Conservation (phyloP, 306 rosid genomes). For the Prunus mira region DNA sequence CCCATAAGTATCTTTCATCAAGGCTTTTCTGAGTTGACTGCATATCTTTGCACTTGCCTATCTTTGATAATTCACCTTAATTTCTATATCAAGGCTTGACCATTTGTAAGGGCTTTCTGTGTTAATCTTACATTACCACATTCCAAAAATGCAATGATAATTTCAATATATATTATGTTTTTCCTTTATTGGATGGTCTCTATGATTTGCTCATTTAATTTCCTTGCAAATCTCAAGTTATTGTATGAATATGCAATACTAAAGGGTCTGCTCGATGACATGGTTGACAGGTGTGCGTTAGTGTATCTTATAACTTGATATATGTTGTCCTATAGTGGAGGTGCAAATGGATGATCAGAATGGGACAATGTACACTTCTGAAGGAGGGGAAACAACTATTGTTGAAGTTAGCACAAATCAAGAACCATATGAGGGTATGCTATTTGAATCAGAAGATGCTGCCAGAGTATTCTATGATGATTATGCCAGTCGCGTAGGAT, state of each 20-base stretch:
- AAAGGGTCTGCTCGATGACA: background rate
- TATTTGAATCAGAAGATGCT: slow-evolving; percentile 24
- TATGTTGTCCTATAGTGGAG: slow-evolving; percentile 28
- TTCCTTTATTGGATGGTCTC: background rate
- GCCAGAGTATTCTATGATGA: slow-evolving; percentile 33
- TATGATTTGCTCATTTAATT: background rate
- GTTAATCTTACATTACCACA: background rate
- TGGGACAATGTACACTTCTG: slow-evolving; percentile 24
- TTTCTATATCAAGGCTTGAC: background rate
- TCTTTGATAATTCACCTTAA: background rate
- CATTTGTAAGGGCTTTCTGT: background rate
- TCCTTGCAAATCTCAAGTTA: background rate
- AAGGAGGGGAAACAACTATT: slow-evolving; percentile 24
- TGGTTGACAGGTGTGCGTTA: background rate
- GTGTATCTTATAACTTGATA: background rate
- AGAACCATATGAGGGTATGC: slow-evolving; percentile 38
- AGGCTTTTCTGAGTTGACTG: background rate
- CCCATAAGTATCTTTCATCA: background rate
- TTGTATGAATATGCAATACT: background rate
- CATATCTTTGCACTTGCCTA: background rate
- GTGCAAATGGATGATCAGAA: slow-evolving; percentile 26
- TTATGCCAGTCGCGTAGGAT: slow-evolving; percentile 31
- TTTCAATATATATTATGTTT: background rate
- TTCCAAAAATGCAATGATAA: background rate
- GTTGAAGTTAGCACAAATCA: slow-evolving; percentile 25